Evolutionary conservation across 805 yeast species (phyloP).

Genomic region (Schizosaccharomyces octosporus): DNA sequence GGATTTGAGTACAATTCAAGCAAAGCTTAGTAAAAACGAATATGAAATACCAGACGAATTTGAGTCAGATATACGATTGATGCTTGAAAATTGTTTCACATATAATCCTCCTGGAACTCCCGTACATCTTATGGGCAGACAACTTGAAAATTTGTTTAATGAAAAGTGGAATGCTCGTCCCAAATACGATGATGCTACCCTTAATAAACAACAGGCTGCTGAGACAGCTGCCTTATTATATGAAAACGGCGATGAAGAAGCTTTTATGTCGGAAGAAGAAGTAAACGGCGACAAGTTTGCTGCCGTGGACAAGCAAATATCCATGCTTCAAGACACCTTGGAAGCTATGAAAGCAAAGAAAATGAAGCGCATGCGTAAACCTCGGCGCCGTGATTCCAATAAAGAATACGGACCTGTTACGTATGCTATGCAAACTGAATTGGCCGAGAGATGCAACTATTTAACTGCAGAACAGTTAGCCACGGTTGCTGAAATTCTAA

Average conservation of each 20-base stretch:
- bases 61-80: conserved; percentile 55
- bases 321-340: not conserved
- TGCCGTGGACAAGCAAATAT: conserved; percentile 17
- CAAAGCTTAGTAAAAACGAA: conserved; percentile 60
- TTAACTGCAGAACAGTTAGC: conserved; percentile 62
- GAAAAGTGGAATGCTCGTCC: conserved; percentile 78
- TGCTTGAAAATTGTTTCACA: conserved; percentile 68
- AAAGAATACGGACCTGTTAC: conserved; percentile 13
- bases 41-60: conserved; percentile 77
- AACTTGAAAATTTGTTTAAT: conserved; percentile 64
- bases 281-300: conserved; percentile 24
- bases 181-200: not conserved
- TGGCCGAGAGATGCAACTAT: conserved; percentile 58
- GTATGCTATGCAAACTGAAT: conserved; percentile 88
- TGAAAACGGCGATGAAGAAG: conserved; percentile 32
- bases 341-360: conserved; percentile 1
- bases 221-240: conserved; percentile 11
- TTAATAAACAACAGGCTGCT: conserved; percentile 16
- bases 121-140: conserved; percentile 84
- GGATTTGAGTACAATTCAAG: conserved; percentile 73
- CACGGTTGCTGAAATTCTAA: conserved; percentile 65
- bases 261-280: conserved; percentile 42
- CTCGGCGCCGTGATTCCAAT: conserved; percentile 2
- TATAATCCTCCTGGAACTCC: conserved; percentile 96
- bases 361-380: conserved; percentile 1